Base-by-base conservation (phyloP, 495 filamentous ascomycete species). In the Parachaetomium inaequale region DNA sequence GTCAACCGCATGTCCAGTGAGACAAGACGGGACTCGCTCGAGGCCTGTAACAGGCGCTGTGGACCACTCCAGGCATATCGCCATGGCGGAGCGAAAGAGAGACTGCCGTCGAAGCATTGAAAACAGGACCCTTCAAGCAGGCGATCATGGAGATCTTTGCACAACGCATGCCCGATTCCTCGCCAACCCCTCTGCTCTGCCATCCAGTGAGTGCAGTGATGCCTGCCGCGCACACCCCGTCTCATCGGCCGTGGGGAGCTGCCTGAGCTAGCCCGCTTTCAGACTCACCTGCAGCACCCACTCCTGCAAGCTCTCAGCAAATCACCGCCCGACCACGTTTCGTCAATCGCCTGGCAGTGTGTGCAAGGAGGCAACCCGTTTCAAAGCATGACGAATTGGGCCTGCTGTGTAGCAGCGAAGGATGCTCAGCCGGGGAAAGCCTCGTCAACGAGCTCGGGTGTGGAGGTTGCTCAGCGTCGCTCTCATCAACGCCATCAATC, bases 61-160 rank as follows among this genome's bases (percentile, higher is more conserved):
- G 45, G 58, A 34, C 50, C 32, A 17, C 56, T n/a, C 6, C 47
- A 59, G 25, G 47, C 46, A 51, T 46, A 59, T 34, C 42, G 14
- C 31, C 45, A 38, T 50, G 45, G 45, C 56, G 25, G 58, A 10
- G 46, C 32, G 7, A 17, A 4, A 11, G 31, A 15, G 19, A 19
- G 34, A 55, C 11, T n/a, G 34, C 32, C 19, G 32, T 40, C 23
- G 29, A 40, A n/a, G 58, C 66, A 66, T 68, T 42, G 55, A 53
- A 42, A 58, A 63, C 59, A 55, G 53, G 23, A 57, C 32, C 28
- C 25, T 61, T 29, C 14, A 47, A 55, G 47, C 29, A 32, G 36
- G 36, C 55, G 66, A 63, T 68, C 66, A 46, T 62, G 64, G 62
- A 67, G 69, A 71, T 66, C 66, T 71, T n/a, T 65, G 68, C 66